Evolutionary conservation across 257 asterid genomes (phyloP).

Genomic region (Petunia axillaris): DNA sequence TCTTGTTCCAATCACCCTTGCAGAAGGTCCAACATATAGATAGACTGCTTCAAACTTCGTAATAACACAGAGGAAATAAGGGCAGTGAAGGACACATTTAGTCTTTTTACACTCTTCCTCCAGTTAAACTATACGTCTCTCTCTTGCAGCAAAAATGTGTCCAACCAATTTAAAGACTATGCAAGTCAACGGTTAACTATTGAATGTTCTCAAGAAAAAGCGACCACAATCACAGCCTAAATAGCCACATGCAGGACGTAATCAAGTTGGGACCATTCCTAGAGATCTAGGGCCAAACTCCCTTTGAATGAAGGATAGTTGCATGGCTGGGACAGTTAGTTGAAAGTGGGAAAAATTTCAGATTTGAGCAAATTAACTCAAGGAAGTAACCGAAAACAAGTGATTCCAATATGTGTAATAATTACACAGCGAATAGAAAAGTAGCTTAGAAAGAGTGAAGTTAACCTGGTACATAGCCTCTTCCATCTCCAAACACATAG

Average conservation of each 20-base stretch:
- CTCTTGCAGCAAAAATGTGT: neutral
- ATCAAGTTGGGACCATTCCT: neutral
- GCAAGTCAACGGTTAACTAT: neutral
- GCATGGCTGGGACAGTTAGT: neutral
- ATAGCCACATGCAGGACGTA: neutral
- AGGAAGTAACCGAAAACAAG: conserved; percentile 1
- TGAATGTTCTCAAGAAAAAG: neutral
- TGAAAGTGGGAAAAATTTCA: neutral
- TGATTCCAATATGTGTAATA: neutral
- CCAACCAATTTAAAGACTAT: neutral
- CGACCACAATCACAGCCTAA: neutral
- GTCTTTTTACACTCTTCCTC: conserved; percentile 10
- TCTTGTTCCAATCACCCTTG: neutral
- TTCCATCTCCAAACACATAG: conserved; percentile 83
- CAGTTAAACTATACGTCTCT: neutral
- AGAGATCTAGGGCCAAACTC: neutral
- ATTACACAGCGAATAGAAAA: neutral
- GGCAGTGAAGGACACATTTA: neutral
- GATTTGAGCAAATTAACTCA: conserved; percentile 3
- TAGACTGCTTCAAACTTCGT: neutral
- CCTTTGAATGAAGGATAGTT: neutral
- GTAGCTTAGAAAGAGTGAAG: neutral
- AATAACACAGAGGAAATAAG: neutral
- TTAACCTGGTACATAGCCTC: conserved; percentile 77
- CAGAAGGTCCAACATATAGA: neutral